These are phyloP conservation scores for Saccharomycopsis oosterbeekiorum DNA, from an alignment of 805 yeast species.

Conservation along the genomic window DNA sequence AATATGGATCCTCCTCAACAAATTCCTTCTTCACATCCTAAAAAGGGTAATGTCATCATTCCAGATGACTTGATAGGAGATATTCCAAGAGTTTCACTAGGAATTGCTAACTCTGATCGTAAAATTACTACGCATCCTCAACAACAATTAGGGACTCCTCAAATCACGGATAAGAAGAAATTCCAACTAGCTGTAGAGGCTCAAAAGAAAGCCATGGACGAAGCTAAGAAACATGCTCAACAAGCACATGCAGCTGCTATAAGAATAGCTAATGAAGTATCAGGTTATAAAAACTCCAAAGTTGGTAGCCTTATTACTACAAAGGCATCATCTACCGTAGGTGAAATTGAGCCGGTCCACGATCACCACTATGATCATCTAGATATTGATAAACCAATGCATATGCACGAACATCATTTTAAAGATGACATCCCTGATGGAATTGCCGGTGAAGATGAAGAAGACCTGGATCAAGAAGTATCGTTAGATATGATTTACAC, in stretches of 20 bases:
- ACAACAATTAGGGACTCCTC: conserved; percentile 23
- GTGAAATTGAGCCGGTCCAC: conserved; percentile 1
- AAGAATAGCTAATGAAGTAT: conserved; percentile 58
- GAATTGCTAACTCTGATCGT: conserved; percentile 45
- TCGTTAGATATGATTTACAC: conserved; percentile 66
- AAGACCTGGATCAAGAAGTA: conserved; percentile 20
- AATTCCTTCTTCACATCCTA: conserved; percentile 78
- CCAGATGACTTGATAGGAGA: conserved; percentile 57
- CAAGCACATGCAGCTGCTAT: conserved; percentile 70
- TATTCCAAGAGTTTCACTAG: conserved; percentile 54
- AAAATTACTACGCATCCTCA: conserved; percentile 22
- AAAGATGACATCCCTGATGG: conserved; percentile 24
- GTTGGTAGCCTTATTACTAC: conserved; percentile 20
- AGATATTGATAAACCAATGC: conserved; percentile 67
- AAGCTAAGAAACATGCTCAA: conserved; percentile 61
- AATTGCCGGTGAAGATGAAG: conserved; percentile 15
- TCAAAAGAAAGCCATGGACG: conserved; percentile 43
- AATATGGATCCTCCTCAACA: conserved; percentile 86
- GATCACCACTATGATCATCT: conserved; percentile 22
- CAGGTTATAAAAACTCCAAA: conserved; percentile 29
- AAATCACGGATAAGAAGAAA: conserved; percentile 35
- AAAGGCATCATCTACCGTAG: conserved; percentile 9
- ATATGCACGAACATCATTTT: conserved; percentile 48
- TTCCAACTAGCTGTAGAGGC: conserved; percentile 49
- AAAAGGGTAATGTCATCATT: conserved; percentile 63